These are phyloP conservation scores for Candida albicans DNA, from an alignment of 1,139 yeast species.

Conservation along the genomic window DNA sequence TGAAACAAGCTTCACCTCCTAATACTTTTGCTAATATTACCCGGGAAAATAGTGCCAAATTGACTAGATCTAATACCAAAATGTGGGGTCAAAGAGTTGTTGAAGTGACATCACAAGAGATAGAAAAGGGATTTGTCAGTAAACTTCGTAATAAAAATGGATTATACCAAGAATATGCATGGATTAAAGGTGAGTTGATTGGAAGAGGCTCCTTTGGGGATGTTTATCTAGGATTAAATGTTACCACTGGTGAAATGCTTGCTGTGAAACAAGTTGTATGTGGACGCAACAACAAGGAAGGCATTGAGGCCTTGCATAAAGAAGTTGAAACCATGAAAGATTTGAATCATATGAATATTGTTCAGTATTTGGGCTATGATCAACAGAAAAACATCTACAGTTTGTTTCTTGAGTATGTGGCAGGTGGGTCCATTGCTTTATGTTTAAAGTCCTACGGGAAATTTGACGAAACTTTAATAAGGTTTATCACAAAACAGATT, in stretches of 20 bases:
- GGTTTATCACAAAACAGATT: constrained; percentile 76
- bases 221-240: constrained; percentile 88
- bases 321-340: constrained; percentile 96
- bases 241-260: constrained; percentile 97
- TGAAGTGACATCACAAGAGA: constrained; percentile 80
- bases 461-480: constrained; percentile 76
- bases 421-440: constrained; percentile 95
- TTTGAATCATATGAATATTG: constrained; percentile 89
- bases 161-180: constrained; percentile 80
- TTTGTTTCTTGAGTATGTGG: constrained; percentile 89
- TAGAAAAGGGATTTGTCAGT: constrained; percentile 57
- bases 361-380: constrained; percentile 93
- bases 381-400: constrained; percentile 74
- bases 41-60: constrained; percentile 13
- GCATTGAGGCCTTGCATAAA: constrained; percentile 79
- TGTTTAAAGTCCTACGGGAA: constrained; percentile 81
- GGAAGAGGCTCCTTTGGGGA: constrained; percentile 99
- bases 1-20: constrained; percentile 18
- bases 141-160: constrained; percentile 61
- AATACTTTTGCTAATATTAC: constrained; percentile 13
- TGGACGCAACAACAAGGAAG: constrained; percentile 37
- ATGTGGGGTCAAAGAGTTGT: constrained; percentile 97
- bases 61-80: constrained; percentile 82
- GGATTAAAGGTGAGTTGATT: constrained; percentile 97
- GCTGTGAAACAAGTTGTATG: constrained; percentile 91